phyloP scores from a whole-genome alignment of 2,329 filamentous ascomycete genomes.

The Neofusicoccum sp. region DNA sequence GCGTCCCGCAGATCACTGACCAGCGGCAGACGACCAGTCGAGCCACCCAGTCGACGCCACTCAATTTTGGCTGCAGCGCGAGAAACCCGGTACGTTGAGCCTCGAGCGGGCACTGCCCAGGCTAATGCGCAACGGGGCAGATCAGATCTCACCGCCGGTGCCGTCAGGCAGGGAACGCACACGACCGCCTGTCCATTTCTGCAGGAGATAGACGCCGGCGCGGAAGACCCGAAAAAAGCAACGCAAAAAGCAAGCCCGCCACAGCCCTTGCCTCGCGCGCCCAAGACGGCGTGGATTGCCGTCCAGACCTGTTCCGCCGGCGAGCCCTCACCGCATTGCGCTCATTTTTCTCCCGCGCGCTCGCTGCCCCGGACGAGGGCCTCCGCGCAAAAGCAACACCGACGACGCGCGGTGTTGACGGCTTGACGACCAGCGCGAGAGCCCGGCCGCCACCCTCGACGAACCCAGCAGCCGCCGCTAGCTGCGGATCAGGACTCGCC shows the following conservation, averaged over 20 bases:
- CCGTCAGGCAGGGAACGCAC: constrained; percentile 6
- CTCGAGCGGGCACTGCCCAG: constrained; percentile 11
- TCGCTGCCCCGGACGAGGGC: neutral
- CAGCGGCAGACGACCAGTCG: constrained; percentile 14
- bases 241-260: constrained; percentile 7
- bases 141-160: constrained; percentile 18
- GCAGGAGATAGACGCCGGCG: constrained; percentile 18
- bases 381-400: constrained; percentile 7
- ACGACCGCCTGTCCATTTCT: neutral
- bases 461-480: neutral
- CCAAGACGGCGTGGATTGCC: neutral
- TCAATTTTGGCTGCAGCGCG: constrained; percentile 19
- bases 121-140: constrained; percentile 14
- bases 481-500: constrained; percentile 2
- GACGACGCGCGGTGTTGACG: neutral
- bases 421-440: neutral
- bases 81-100: constrained; percentile 19
- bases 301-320: constrained; percentile 13
- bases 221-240: constrained; percentile 19
- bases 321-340: constrained; percentile 14
- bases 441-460: neutral
- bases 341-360: constrained; percentile 10
- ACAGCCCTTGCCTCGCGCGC: constrained; percentile 12
- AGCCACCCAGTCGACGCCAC: constrained; percentile 16
- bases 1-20: constrained; percentile 17